These are phyloP conservation scores for Xanthoparmelia taractica DNA, from an alignment of 495 filamentous ascomycete genomes.

Conservation along the genomic window DNA sequence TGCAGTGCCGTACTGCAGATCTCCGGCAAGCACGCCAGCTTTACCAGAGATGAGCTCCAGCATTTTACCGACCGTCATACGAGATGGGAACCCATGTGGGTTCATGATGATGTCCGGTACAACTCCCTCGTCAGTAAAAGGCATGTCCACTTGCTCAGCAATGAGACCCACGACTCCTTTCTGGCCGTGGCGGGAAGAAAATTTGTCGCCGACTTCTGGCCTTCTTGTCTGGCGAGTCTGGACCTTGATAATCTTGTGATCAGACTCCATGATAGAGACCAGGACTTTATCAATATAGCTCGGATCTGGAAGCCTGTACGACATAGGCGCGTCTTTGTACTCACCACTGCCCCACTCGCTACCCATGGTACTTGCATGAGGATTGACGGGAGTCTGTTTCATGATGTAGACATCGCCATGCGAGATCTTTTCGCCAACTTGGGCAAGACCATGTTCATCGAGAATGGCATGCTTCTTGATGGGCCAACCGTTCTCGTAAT, in stretches of 20 bases:
- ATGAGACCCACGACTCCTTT: conserved; percentile 98
- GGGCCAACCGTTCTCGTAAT: conserved; percentile 50
- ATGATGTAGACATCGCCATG: conserved; percentile 78
- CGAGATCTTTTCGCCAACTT: conserved; percentile 67
- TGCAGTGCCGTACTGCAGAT: conserved; percentile 82
- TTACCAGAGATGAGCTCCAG: conserved; percentile 93
- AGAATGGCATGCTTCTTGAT: conserved; percentile 68
- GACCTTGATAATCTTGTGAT: conserved; percentile 77
- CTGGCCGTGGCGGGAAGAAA: conserved; percentile 95
- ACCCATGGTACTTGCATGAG: conserved; percentile 53
- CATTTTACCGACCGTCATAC: conserved; percentile 99
- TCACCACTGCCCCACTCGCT: conserved; percentile 54
- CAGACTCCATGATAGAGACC: conserved; percentile 75
- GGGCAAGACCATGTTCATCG: conserved; percentile 72
- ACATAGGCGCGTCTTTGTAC: conserved; percentile 61
- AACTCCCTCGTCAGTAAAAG: conserved; percentile 85
- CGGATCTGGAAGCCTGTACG: conserved; percentile 75
- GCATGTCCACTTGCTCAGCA: conserved; percentile 91
- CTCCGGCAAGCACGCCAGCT: conserved; percentile 75
- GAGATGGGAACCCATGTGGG: conserved; percentile 97
- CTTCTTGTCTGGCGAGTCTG: conserved; percentile 86
- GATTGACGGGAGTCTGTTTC: conserved; percentile 72
- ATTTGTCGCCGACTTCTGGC: conserved; percentile 95
- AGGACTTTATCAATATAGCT: conserved; percentile 92
- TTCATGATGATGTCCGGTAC: conserved; percentile 99